phyloP scores from a whole-genome alignment of 148 eudicot species.

The Vaccinium vitisidaea region DNA sequence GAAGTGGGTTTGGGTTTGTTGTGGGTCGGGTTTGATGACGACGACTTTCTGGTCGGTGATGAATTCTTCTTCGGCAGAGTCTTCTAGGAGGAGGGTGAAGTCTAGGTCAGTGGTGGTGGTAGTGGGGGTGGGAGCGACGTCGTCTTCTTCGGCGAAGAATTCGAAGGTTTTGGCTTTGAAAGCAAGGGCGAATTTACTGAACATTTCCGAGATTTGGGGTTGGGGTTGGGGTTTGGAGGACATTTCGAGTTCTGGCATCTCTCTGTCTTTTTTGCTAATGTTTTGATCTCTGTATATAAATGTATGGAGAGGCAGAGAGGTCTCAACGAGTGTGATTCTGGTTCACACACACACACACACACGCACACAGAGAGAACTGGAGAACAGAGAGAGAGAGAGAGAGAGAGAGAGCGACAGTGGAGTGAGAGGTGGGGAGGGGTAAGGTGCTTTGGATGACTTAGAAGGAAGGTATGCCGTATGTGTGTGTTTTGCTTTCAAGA shows the following conservation, averaged over 20 bases:
- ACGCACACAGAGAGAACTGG: too few relatives aligned
- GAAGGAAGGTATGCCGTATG: conserved; percentile 84
- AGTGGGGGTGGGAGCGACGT: conserved; percentile 13
- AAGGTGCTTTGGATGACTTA: conserved; percentile 42
- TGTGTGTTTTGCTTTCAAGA: conserved; percentile 7
- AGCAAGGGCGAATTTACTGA: conserved; percentile 81
- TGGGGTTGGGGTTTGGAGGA: conserved; percentile 43
- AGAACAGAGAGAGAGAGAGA: too few relatives aligned
- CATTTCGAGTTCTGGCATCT: conserved; percentile 52
- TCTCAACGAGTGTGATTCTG: neutral
- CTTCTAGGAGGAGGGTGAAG: conserved; percentile 29
- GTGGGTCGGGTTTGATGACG: conserved; percentile 53
- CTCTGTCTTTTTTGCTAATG: neutral
- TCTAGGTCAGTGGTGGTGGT: neutral
- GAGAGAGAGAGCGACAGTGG: neutral
- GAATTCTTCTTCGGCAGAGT: conserved; percentile 53
- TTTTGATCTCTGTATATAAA: neutral
- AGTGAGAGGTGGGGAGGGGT: conserved; percentile 5
- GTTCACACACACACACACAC: too few relatives aligned
- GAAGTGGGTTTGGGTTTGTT: conserved; percentile 4
- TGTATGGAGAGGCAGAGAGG: neutral
- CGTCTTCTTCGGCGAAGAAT: conserved; percentile 65
- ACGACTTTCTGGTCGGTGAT: conserved; percentile 54
- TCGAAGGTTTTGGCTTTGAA: conserved; percentile 86
- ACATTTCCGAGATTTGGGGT: conserved; percentile 85